Evolutionary conservation across 768 basidiomycete species (phyloP).

Genomic region (Trametes cingulata): DNA sequence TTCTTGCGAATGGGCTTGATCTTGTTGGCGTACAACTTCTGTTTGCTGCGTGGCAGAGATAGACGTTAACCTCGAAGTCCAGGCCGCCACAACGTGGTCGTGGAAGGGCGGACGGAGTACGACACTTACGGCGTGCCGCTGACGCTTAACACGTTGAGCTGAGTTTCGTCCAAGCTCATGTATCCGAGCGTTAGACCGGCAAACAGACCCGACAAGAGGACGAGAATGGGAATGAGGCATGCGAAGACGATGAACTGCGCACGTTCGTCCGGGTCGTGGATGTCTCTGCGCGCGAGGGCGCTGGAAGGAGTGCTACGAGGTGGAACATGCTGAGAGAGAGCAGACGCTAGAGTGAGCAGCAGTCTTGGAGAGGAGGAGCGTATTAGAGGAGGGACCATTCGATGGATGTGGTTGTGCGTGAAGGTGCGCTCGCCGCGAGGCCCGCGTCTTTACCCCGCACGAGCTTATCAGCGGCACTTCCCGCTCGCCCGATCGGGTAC

Average conservation of each 20-base stretch:
- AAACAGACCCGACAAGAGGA: conserved; percentile 81
- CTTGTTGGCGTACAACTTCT: conserved; percentile 77
- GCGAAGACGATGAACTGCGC: conserved; percentile 42
- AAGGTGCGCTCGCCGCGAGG: conserved; percentile 10
- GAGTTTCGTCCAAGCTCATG: conserved; percentile 92
- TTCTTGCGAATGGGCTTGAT: conserved; percentile 87
- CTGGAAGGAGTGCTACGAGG: conserved; percentile 1
- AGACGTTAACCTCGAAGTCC: not conserved
- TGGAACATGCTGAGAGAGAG: conserved; percentile 29
- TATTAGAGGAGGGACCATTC: conserved; percentile 33
- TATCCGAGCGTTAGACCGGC: conserved; percentile 91
- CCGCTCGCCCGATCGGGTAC: conserved; percentile 3
- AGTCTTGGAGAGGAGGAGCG: conserved; percentile 27
- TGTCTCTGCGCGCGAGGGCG: conserved; percentile 35
- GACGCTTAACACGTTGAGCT: conserved; percentile 83
- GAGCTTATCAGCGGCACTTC: conserved; percentile 18
- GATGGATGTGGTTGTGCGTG: conserved; percentile 21
- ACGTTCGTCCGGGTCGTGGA: conserved; percentile 19
- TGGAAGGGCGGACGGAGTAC: conserved; percentile 7
- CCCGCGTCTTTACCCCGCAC: conserved; percentile 14
- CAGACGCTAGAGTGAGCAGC: conserved; percentile 29
- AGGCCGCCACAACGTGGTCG: not conserved
- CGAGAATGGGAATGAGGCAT: conserved; percentile 79
- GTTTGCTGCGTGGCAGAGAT: conserved; percentile 51
- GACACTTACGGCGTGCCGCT: conserved; percentile 75